Conservation (phyloP, 1,139 yeast species). For the Pneumocystis oryctolagi region DNA sequence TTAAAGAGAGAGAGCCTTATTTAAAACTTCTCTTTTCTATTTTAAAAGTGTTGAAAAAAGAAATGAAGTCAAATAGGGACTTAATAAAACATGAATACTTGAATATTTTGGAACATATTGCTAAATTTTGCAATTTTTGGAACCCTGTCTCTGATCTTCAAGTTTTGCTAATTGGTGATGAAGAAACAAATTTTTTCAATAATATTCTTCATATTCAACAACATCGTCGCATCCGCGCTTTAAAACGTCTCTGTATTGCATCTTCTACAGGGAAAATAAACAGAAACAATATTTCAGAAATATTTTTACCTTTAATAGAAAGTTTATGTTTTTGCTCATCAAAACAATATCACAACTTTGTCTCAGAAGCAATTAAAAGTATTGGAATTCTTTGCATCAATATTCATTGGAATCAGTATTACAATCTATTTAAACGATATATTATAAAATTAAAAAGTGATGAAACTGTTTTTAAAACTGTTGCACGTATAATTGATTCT, state of each 20-base stretch:
- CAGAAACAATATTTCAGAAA: conserved; percentile 56
- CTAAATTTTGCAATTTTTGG: conserved; percentile 34
- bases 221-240: conserved; percentile 73
- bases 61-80: conserved; percentile 51
- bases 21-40: conserved; percentile 39
- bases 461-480: conserved; percentile 41
- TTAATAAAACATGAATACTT: conserved; percentile 59
- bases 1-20: conserved; percentile 23
- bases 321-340: conserved; percentile 39
- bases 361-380: conserved; percentile 56
- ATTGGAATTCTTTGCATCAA: conserved; percentile 45
- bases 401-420: conserved; percentile 67
- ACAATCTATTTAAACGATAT: conserved; percentile 60
- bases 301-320: conserved; percentile 72
- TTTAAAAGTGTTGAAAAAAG: conserved; percentile 52
- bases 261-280: conserved; percentile 29
- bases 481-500: conserved; percentile 49
- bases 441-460: conserved; percentile 40
- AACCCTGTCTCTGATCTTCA: conserved; percentile 54
- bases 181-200: conserved; percentile 70
- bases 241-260: conserved; percentile 41
- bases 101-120: conserved; percentile 47
- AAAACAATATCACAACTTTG: conserved; percentile 53
- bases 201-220: conserved; percentile 74
- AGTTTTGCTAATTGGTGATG: conserved; percentile 52